Evolutionary conservation across 257 asterid species (phyloP), one percentile per base, ranked within the genome.

Genomic region (Solanum clarkiae): DNA sequence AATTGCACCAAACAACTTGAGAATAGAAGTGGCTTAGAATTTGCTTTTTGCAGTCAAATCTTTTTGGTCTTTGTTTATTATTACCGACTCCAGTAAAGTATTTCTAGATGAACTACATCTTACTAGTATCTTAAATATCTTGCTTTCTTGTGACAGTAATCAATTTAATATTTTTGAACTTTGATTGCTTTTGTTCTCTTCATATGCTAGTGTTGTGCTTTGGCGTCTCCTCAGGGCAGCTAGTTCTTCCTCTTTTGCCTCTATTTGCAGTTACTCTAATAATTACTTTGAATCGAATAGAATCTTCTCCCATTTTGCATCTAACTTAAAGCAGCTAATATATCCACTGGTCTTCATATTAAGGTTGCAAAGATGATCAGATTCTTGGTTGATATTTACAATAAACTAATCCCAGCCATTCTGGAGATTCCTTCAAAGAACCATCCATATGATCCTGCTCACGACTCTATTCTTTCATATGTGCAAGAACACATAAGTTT

Each of bases 351-450:
- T 32, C 36, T 32, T 32, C 36, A 32, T 66, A 13, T 84, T 68
- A 90, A 93, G 96, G 95, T 95, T 54, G 98, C 98, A 84, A 95
- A 94, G 70, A 94, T 92, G 98, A 87, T 94, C 75, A 88, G 98
- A 86, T 93, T 95, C 87, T 77, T 93, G 65, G 98, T 95, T 22
- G 98, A 95, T 89, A 90, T 97, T 92, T 95, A 95, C 80, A 94
- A 95, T 89, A 94, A 94, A 82, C 98, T 98, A 44, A 86, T 95
- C 83, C 98, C 98, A n/a, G 98, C 98, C 79, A 95, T 95, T 86
- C 62, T 95, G 88, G 98, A 95, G 93, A 95, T 95, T 82, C 98
- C 98, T 24, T 95, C 98, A 77, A 95, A 95, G 95, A 97, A 95
- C 89, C 97, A 95, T 59, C 98, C 98, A 0, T 94, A 94, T 54